phyloP scores from a whole-genome alignment of 2,329 filamentous ascomycete species.

The Sporothrix protearum region DNA sequence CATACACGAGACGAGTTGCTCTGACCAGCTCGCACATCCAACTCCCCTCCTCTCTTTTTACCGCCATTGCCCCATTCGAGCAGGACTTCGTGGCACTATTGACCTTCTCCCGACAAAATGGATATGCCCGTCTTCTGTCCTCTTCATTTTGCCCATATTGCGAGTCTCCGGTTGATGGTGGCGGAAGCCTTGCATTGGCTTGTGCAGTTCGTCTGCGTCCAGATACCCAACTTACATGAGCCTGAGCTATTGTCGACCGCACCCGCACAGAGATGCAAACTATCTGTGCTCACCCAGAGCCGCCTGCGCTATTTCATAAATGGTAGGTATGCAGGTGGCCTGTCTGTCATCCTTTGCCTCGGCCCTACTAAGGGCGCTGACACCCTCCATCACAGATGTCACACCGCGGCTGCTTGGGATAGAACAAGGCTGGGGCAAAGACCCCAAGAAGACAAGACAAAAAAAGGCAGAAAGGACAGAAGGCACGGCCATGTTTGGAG shows the following conservation, averaged over 20 bases:
- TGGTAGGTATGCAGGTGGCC: not conserved
- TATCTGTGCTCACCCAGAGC: not conserved
- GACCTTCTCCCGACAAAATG: not conserved
- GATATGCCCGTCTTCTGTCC: not conserved
- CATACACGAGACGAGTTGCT: not conserved
- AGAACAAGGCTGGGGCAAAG: not conserved
- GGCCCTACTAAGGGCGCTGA: slow-evolving; percentile 16
- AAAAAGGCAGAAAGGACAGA: not conserved
- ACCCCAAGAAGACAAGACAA: not conserved
- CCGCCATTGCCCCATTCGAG: not conserved
- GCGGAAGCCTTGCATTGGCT: not conserved
- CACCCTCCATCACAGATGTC: slow-evolving; percentile 14
- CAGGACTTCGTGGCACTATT: not conserved
- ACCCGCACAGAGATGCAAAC: not conserved
- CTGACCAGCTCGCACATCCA: not conserved
- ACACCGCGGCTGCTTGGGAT: not conserved
- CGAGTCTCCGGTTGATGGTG: not conserved
- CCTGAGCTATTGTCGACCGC: not conserved
- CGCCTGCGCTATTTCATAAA: not conserved
- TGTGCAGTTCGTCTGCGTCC: not conserved
- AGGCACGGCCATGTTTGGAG: not conserved
- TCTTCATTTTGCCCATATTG: not conserved
- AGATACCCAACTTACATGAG: not conserved
- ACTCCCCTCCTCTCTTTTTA: not conserved
- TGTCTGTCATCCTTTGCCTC: not conserved